Conservation (phyloP, 768 basidiomycete species). For the Nidularia pulvinata region DNA sequence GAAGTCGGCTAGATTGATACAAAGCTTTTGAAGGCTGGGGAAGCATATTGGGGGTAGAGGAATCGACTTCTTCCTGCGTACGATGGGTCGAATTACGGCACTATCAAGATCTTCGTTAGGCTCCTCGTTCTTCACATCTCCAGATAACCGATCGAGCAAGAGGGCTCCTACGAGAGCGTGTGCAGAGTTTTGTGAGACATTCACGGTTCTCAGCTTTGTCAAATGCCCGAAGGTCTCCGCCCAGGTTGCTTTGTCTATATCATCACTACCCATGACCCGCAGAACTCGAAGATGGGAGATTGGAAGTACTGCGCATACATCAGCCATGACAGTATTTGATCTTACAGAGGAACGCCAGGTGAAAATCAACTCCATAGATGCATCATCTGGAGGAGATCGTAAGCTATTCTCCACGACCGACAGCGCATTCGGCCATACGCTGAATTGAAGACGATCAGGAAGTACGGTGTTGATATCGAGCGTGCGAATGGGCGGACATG, state of each 20-base stretch:
- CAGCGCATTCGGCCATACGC: too few relatives aligned
- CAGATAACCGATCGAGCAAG: too few relatives aligned
- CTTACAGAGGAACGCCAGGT: background rate
- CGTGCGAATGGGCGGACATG: too few relatives aligned
- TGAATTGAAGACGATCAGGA: too few relatives aligned
- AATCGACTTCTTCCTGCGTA: background rate
- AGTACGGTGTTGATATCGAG: too few relatives aligned
- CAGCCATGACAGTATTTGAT: background rate
- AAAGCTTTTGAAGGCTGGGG: slow-evolving; percentile 19
- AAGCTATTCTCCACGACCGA: too few relatives aligned
- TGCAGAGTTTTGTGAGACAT: background rate
- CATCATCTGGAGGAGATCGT: too few relatives aligned
- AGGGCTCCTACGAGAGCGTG: background rate
- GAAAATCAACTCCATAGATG: too few relatives aligned
- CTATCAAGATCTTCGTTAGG: too few relatives aligned
- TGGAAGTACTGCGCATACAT: background rate
- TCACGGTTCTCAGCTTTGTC: background rate
- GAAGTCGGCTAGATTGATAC: slow-evolving; percentile 19
- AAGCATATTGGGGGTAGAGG: slow-evolving; percentile 9
- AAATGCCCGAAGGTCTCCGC: background rate
- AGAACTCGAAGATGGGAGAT: background rate
- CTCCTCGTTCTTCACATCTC: background rate
- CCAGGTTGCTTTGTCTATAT: background rate
- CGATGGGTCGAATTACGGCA: background rate
- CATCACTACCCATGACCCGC: background rate